Evolutionary conservation across 129 eudicot genomes (phyloP).

Genomic region (Lonicera japonica): DNA sequence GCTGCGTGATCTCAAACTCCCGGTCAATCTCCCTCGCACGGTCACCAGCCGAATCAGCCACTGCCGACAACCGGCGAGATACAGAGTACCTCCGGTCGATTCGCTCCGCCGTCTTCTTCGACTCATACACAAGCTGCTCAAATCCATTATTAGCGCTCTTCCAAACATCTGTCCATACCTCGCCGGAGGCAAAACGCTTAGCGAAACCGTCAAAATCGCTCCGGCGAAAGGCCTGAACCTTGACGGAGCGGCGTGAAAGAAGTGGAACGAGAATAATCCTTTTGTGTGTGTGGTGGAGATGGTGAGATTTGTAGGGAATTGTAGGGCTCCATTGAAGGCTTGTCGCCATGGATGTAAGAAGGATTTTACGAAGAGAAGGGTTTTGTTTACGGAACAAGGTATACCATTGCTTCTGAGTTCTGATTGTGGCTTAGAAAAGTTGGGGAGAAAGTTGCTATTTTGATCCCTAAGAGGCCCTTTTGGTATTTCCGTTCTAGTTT

Average conservation of each 20-base stretch:
- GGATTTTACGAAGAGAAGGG: background rate
- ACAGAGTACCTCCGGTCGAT: slow-evolving; percentile 69
- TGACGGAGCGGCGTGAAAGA: slow-evolving; percentile 13
- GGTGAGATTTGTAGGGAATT: slow-evolving; percentile 23
- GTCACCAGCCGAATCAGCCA: slow-evolving; percentile 49
- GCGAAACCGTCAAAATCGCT: slow-evolving; percentile 74
- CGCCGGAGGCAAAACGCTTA: slow-evolving; percentile 51
- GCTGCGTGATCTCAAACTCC: slow-evolving; percentile 53
- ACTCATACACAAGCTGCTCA: slow-evolving; percentile 63
- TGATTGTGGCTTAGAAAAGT: background rate
- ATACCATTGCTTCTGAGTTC: background rate
- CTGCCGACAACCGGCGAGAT: slow-evolving; percentile 38
- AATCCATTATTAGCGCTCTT: slow-evolving; percentile 74
- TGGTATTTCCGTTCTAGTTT: background rate
- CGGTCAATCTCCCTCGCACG: slow-evolving; percentile 82
- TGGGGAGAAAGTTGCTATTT: background rate
- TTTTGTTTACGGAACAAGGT: background rate
- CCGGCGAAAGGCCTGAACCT: slow-evolving; percentile 54
- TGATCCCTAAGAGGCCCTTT: background rate
- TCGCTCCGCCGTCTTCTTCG: slow-evolving; percentile 76
- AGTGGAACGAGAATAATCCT: slow-evolving; percentile 9
- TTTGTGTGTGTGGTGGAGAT: slow-evolving; percentile 22
- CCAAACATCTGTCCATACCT: slow-evolving; percentile 78
- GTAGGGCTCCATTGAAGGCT: slow-evolving; percentile 68
- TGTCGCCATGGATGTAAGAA: slow-evolving; percentile 35